Conservation (phyloP, 805 yeast species). For the Kluyveromyces dobzhanskii region DNA sequence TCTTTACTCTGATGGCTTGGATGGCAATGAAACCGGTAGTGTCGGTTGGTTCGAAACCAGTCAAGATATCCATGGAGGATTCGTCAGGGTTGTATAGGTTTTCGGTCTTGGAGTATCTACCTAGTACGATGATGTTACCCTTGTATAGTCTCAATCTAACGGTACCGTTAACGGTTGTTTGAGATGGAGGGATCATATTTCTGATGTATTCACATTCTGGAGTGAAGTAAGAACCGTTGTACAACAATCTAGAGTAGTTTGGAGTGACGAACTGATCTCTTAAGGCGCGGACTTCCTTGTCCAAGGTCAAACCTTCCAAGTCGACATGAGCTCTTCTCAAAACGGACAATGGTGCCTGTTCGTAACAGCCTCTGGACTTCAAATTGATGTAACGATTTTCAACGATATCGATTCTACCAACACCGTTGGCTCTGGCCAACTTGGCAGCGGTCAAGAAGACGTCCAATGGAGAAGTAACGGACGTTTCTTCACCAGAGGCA, state of each 20-base stretch:
- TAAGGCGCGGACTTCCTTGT: constrained; percentile 94
- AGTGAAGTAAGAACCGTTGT: constrained; percentile 96
- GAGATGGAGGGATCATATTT: constrained; percentile 90
- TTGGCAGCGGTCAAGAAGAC: constrained; percentile 88
- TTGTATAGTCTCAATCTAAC: constrained; percentile 92
- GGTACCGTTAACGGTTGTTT: constrained; percentile 89
- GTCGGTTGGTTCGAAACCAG: constrained; percentile 96
- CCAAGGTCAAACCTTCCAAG: constrained; percentile 92
- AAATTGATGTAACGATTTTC: constrained; percentile 98
- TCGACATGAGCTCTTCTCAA: constrained; percentile 93
- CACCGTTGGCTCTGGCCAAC: constrained; percentile 98
- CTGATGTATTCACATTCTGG: constrained; percentile 98
- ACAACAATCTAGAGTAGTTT: constrained; percentile 78
- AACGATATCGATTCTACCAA: constrained; percentile 97
- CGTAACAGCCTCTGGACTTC: constrained; percentile 99
- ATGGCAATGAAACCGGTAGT: constrained; percentile 96
- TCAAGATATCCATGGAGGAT: constrained; percentile 98
- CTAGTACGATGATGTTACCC: constrained; percentile 76
- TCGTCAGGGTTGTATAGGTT: constrained; percentile 96
- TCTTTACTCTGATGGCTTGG: constrained; percentile 96
- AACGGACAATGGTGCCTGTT: constrained; percentile 95
- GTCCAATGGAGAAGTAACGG: constrained; percentile 85
- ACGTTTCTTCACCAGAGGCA: constrained; percentile 46
- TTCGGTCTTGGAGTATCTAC: constrained; percentile 93
- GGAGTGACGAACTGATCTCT: constrained; percentile 96